These are phyloP conservation scores for Aquilaria yunnanensis DNA, from an alignment of 345 rosid species.

Conservation along the genomic window DNA sequence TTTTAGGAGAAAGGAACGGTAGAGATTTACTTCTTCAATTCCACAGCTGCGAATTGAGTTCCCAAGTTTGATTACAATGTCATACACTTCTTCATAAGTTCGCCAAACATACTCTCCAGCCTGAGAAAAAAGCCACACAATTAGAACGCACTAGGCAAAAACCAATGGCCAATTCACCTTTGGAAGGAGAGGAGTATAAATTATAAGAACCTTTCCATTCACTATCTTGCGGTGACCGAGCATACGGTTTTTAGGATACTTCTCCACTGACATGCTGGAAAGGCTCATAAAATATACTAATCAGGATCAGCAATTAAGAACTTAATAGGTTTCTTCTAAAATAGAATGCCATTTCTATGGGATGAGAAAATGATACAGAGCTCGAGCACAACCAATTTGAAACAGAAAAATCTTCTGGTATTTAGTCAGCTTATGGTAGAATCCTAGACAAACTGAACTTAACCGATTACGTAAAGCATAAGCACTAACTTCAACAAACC, in stretches of 20 bases:
- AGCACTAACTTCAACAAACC: no score
- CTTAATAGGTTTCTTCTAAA: no score
- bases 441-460: no score
- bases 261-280: slow-evolving; percentile 69
- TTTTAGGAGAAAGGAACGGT: not conserved
- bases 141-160: not conserved
- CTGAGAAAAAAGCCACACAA: slow-evolving; percentile 27
- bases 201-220: slow-evolving; percentile 49
- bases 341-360: no score
- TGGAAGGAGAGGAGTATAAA: slow-evolving; percentile 1
- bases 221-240: slow-evolving; percentile 82
- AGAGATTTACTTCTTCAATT: slow-evolving; percentile 53
- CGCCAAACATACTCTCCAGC: slow-evolving; percentile 86
- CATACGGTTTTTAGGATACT: slow-evolving; percentile 69
- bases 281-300: slow-evolving; percentile 9
- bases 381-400: no score
- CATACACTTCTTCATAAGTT: slow-evolving; percentile 75
- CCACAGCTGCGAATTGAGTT: slow-evolving; percentile 80
- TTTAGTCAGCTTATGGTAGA: no score
- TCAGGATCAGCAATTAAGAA: not conserved
- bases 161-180: not conserved
- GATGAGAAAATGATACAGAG: no score
- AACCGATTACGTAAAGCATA: no score
- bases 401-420: no score
- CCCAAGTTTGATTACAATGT: slow-evolving; percentile 75